Conservation (phyloP, 108 stramenopile genomes). For the Fragilariopsis cylindrus region DNA sequence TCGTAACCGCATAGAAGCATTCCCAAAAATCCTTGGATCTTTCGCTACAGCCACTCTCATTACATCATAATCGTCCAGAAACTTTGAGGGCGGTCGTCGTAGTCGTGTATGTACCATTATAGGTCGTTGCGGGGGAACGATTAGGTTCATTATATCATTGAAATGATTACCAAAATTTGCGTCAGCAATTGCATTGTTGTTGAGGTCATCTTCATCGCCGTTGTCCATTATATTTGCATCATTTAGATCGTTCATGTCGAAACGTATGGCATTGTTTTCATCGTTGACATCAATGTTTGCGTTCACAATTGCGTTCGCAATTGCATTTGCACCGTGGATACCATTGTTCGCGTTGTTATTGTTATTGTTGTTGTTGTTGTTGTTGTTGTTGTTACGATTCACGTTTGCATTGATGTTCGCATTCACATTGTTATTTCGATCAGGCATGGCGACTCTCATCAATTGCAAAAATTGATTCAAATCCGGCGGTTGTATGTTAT, state of each 20-base stretch:
- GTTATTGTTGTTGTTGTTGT: background rate
- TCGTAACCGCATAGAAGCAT: slow-evolving; percentile 19
- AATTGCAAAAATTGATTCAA: too few relatives aligned
- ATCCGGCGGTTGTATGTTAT: too few relatives aligned
- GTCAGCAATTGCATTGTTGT: background rate
- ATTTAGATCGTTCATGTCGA: background rate
- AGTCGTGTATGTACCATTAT: background rate
- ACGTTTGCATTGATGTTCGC: background rate
- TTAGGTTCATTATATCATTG: background rate
- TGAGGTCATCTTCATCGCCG: background rate
- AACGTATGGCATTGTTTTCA: background rate
- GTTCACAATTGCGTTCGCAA: slow-evolving; percentile 1
- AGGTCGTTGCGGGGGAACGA: background rate
- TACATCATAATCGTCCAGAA: slow-evolving; percentile 28
- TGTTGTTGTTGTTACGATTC: background rate
- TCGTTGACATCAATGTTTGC: slow-evolving; percentile 5
- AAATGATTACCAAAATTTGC: background rate
- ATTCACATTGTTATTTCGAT: background rate
- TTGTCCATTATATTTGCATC: background rate
- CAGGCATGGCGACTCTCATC: too few relatives aligned
- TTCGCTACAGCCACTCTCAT: slow-evolving; percentile 28
- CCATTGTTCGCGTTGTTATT: background rate
- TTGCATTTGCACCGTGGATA: background rate
- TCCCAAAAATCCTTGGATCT: slow-evolving; percentile 16
- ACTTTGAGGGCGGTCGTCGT: background rate